Percentiles rank a stretch among this genome's conserved stretches.
These are phyloP conservation scores for Cymbopogon flexuosus DNA, from an alignment of 202 grass and related monocot genomes.

Conservation along the genomic window DNA sequence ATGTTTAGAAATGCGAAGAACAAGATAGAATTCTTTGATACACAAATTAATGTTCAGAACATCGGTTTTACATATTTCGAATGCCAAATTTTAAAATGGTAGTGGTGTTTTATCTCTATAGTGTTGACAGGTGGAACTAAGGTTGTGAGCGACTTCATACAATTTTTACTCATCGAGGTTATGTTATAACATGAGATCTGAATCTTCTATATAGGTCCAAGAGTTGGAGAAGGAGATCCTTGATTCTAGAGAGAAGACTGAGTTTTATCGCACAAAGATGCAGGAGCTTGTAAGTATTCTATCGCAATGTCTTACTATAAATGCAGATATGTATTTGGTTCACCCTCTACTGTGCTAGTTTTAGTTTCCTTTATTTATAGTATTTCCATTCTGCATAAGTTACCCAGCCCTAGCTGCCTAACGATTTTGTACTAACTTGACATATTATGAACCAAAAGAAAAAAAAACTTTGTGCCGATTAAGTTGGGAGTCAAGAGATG, in stretches of 20 bases:
- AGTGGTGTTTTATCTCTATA: conserved; percentile 3
- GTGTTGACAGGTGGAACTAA: background rate
- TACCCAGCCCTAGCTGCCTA: background rate
- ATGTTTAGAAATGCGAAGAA: background rate
- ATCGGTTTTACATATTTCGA: conserved; percentile 3
- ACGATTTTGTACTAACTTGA: background rate
- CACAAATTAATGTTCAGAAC: background rate
- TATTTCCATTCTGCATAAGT: conserved; percentile 19
- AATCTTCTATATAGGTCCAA: conserved; percentile 75
- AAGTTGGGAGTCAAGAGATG: background rate
- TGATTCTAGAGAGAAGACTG: conserved; percentile 92
- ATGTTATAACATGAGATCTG: conserved; percentile 17
- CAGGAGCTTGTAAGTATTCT: conserved; percentile 91
- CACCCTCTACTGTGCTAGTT: conserved; percentile 3
- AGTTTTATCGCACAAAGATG: conserved; percentile 95
- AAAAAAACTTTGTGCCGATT: background rate
- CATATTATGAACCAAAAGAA: background rate
- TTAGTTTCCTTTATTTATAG: conserved; percentile 8
- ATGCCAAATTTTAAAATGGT: background rate
- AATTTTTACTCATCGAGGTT: conserved; percentile 10
- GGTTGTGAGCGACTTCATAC: background rate
- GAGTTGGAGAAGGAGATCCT: conserved; percentile 97
- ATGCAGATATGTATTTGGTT: conserved; percentile 24
- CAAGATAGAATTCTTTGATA: background rate
- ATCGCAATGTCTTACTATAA: conserved; percentile 13